A percentile compares a stretch with the other conserved stretches of the same genome.
Conservation (phyloP, 1,284 basidiomycete genomes). For the Trichosporon sp. region DNA sequence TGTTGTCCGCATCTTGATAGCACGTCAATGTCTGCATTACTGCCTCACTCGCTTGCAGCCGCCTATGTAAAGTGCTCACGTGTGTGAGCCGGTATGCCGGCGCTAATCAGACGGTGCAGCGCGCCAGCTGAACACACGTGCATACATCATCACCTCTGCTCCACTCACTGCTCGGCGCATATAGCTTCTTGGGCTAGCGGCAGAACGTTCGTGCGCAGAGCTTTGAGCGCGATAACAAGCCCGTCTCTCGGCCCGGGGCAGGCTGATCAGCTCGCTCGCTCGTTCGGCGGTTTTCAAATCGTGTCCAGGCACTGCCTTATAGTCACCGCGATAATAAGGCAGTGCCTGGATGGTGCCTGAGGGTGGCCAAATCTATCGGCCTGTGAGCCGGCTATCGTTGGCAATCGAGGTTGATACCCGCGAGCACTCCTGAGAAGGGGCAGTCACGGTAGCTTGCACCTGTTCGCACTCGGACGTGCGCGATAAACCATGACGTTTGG, state of each 20-base stretch:
- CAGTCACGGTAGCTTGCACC: not conserved
- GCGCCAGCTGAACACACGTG: not conserved
- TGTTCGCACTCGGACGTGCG: no score
- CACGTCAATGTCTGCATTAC: no score
- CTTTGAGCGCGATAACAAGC: not conserved
- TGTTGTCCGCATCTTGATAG: no score
- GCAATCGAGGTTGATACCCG: no score
- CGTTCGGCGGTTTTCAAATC: not conserved
- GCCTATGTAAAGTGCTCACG: no score
- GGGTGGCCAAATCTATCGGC: not conserved
- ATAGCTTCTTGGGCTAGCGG: not conserved
- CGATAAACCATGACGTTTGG: not conserved
- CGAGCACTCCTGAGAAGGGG: not conserved
- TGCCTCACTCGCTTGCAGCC: no score
- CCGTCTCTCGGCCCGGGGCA: not conserved
- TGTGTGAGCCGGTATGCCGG: no score
- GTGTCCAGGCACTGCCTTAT: constrained; percentile 5
- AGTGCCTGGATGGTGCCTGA: not conserved
- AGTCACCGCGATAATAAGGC: constrained; percentile 1
- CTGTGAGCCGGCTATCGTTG: not conserved
- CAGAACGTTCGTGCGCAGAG: not conserved
- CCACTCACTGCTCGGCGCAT: not conserved
- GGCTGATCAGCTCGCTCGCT: not conserved
- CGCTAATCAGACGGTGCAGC: not conserved
- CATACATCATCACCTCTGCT: not conserved